A percentile compares a stretch with the other conserved stretches of the same genome.
phyloP scores from a whole-genome alignment of 2,329 filamentous ascomycete genomes.

The Dactylonectria estremocensis region DNA sequence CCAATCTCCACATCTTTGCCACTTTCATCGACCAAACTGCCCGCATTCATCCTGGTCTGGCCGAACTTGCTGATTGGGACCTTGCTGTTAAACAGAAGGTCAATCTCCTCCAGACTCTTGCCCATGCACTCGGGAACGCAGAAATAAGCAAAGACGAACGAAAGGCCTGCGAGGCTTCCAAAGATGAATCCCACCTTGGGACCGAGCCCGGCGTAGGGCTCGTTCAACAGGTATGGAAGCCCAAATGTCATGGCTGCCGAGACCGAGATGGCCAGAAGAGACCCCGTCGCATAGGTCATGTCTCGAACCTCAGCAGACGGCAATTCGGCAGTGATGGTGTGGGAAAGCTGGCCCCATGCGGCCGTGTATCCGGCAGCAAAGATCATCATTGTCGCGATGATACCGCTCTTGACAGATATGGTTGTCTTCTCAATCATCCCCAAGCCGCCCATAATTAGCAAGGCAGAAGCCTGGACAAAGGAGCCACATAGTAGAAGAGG shows the following conservation, averaged over 20 bases:
- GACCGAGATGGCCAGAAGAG: slow-evolving; percentile 37
- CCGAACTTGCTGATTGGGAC: no score
- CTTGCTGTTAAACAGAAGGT: no score
- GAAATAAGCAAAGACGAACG: no score
- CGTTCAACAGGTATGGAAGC: slow-evolving; percentile 56
- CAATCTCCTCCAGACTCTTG: no score
- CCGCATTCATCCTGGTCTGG: no score
- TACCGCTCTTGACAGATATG: slow-evolving; percentile 41
- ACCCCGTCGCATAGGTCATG: slow-evolving; percentile 49
- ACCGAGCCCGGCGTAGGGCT: slow-evolving; percentile 35
- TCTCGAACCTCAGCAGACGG: slow-evolving; percentile 52
- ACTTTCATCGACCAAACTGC: no score
- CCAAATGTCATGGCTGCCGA: slow-evolving; percentile 47
- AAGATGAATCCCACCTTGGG: no score
- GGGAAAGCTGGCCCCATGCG: slow-evolving; percentile 54
- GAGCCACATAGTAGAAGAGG: slow-evolving; percentile 47
- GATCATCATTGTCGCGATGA: slow-evolving; percentile 53
- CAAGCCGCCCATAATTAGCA: slow-evolving; percentile 56
- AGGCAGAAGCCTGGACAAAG: slow-evolving; percentile 46
- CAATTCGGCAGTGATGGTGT: slow-evolving; percentile 55
- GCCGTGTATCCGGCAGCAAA: slow-evolving; percentile 50
- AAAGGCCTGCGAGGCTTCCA: no score
- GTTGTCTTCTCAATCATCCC: slow-evolving; percentile 45
- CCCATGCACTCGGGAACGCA: no score
- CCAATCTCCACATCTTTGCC: no score